A percentile compares a stretch with the other conserved stretches of the same genome.
Evolutionary conservation across 2,329 filamentous ascomycete genomes (phyloP).

Genomic region (Paracorniculantispora psalliotae): DNA sequence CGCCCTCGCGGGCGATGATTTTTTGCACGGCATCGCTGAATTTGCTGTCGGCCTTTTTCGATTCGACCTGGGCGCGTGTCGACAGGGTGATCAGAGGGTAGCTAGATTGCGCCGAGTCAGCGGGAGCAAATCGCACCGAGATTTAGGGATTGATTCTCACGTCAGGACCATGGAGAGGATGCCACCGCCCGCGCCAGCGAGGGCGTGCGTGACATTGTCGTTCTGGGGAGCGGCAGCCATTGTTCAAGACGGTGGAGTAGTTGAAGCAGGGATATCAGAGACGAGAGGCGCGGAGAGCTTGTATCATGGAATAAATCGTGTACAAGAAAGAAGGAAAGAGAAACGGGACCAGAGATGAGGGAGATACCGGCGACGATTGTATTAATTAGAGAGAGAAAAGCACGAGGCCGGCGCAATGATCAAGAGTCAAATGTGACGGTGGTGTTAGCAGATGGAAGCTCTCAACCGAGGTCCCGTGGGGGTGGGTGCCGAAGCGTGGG

Average conservation of each 20-base stretch:
- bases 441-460: constrained; percentile 6
- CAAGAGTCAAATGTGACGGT: constrained; percentile 2
- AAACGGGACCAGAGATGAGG: not conserved
- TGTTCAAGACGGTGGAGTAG: constrained; percentile 11
- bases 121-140: not conserved
- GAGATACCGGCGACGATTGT: not conserved
- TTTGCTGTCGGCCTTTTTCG: constrained; percentile 80
- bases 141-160: constrained; percentile 40
- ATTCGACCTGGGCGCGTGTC: constrained; percentile 95
- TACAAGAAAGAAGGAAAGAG: not conserved
- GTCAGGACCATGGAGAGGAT: constrained; percentile 94
- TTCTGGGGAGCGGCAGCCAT: constrained; percentile 66
- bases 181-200: constrained; percentile 88
- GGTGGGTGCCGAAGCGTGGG: constrained; percentile 7
- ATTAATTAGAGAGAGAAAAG: not conserved
- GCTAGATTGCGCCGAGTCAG: constrained; percentile 38
- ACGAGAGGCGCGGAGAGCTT: not conserved
- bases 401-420: not conserved
- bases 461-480: constrained; percentile 16
- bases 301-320: not conserved
- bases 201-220: constrained; percentile 93
- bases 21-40: constrained; percentile 77
- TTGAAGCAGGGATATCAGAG: not conserved
- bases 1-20: constrained; percentile 87
- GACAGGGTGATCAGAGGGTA: constrained; percentile 97